Evolutionary conservation across 768 basidiomycete species (phyloP).

Genomic region (Lactarius hatsudake): DNA sequence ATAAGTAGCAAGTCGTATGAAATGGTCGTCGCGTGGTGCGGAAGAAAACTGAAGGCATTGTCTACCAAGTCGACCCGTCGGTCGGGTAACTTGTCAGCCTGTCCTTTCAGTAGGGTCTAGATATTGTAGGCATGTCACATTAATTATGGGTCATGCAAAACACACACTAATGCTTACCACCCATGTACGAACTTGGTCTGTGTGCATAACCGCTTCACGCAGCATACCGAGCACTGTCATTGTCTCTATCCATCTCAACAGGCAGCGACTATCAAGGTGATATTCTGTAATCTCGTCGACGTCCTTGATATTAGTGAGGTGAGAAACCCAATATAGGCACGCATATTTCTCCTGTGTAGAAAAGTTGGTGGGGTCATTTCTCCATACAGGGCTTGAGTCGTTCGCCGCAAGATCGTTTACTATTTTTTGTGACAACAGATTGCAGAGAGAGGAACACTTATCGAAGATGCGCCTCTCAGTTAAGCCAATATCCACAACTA

Average conservation of each 20-base stretch:
- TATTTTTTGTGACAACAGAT: background rate
- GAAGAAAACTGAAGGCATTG: background rate
- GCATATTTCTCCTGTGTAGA: background rate
- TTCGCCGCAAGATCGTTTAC: background rate
- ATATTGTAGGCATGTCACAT: background rate
- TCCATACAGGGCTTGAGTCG: too few species aligned
- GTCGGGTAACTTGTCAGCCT: background rate
- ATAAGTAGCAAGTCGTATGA: background rate
- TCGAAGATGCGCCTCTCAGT: background rate
- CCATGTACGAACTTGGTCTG: background rate
- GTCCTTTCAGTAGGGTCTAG: background rate
- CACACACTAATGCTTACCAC: background rate
- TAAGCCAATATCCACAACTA: background rate
- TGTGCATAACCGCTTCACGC: background rate
- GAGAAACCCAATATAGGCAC: background rate
- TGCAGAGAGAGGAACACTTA: background rate
- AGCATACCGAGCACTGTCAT: background rate
- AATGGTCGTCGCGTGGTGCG: background rate
- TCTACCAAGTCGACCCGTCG: background rate
- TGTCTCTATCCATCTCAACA: background rate
- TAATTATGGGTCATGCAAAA: background rate
- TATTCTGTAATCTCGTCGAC: background rate
- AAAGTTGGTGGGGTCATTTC: background rate
- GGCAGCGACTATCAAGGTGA: background rate
- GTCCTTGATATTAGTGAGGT: background rate